These are phyloP conservation scores for Spiraea crenata DNA, from an alignment of 331 rosid species.

Conservation along the genomic window DNA sequence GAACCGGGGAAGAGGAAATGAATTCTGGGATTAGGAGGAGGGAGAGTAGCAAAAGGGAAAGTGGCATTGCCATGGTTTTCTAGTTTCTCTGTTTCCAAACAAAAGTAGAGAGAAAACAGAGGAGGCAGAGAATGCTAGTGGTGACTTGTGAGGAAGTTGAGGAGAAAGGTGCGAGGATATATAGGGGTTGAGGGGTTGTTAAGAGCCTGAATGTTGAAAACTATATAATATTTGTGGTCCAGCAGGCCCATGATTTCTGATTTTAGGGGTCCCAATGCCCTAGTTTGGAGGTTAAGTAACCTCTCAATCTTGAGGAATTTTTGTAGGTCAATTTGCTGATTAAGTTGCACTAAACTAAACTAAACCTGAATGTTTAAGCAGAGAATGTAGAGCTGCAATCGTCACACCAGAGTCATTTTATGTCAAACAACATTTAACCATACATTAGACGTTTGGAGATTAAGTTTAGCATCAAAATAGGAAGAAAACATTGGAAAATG, in stretches of 20 bases:
- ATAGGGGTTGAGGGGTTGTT: conserved; percentile 12
- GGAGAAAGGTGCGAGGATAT: neutral
- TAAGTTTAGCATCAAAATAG: no score
- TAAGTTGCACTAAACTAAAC: neutral
- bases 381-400: neutral
- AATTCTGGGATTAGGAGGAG: conserved; percentile 34
- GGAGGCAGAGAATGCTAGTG: conserved; percentile 13
- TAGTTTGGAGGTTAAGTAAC: conserved; percentile 32
- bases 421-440: no score
- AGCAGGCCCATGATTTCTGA: conserved; percentile 38
- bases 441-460: no score
- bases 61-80: conserved; percentile 51
- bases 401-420: no score
- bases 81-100: conserved; percentile 7
- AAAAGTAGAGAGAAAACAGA: conserved; percentile 6
- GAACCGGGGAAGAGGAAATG: conserved; percentile 55
- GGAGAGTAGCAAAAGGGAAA: conserved; percentile 32
- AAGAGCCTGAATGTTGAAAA: conserved; percentile 16
- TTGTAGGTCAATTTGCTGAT: neutral
- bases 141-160: conserved; percentile 23
- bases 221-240: conserved; percentile 21
- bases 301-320: neutral
- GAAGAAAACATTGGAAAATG: neutral
- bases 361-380: neutral
- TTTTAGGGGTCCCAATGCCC: conserved; percentile 9